Evolutionary conservation across 1,284 basidiomycete species (phyloP).

Genomic region (Apiotrichum porosum): DNA sequence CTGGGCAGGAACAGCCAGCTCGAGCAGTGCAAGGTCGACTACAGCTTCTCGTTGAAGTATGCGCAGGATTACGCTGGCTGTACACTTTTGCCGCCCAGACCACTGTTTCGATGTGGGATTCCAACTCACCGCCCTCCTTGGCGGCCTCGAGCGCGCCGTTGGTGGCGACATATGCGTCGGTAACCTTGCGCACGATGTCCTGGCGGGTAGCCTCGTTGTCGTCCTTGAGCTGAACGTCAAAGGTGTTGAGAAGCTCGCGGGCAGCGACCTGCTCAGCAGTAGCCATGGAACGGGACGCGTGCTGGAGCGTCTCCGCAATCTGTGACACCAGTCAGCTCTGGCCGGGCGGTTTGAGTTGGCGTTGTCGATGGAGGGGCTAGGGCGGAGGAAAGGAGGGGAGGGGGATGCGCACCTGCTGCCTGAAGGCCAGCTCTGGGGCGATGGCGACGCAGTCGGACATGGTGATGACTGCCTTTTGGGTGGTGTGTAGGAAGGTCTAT

Average conservation of each 20-base stretch:
- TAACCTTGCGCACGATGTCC: slow-evolving; percentile 35
- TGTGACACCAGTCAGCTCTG: too few species aligned
- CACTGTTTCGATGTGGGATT: too few species aligned
- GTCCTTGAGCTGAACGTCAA: slow-evolving; percentile 56
- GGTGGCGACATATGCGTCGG: slow-evolving; percentile 34
- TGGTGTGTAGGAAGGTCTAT: too few species aligned
- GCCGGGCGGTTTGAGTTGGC: too few species aligned
- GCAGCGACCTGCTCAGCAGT: slow-evolving; percentile 59
- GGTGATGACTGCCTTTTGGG: slow-evolving; percentile 14
- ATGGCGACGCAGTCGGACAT: slow-evolving; percentile 73
- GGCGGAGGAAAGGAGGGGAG: not conserved
- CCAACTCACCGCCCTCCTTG: slow-evolving; percentile 40
- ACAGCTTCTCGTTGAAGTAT: not conserved
- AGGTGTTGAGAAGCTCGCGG: slow-evolving; percentile 63
- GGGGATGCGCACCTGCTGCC: slow-evolving; percentile 64
- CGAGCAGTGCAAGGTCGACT: not conserved
- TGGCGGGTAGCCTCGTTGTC: slow-evolving; percentile 51
- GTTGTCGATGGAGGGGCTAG: too few species aligned
- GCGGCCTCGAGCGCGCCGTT: slow-evolving; percentile 41
- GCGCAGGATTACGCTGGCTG: too few species aligned
- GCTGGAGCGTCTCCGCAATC: slow-evolving; percentile 50
- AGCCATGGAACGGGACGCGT: slow-evolving; percentile 62
- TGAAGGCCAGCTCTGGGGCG: slow-evolving; percentile 80
- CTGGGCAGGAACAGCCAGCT: too few species aligned
- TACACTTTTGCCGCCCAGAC: too few species aligned